A percentile compares a stretch with the other conserved stretches of the same genome.
Conservation (phyloP, 352 stramenopile species). For the Pythium scleroteichum region DNA sequence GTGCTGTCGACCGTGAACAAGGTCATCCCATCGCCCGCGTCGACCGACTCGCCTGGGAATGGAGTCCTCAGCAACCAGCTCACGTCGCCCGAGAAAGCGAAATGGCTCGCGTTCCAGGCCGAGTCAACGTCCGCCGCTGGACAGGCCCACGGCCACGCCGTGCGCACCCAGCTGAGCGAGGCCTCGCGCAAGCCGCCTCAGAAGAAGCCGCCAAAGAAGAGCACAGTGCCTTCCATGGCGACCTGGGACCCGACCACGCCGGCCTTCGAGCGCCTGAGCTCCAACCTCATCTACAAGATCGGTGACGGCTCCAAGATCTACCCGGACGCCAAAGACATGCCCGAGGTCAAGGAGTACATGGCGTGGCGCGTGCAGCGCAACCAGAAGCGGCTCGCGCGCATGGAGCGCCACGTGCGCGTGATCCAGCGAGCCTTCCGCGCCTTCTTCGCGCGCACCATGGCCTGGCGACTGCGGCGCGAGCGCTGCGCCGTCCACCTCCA, state of each 20-base stretch:
- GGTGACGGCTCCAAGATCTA: slow-evolving; percentile 88
- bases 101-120: slow-evolving; percentile 46
- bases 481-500: slow-evolving; percentile 87
- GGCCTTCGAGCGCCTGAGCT: slow-evolving; percentile 86
- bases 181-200: background rate
- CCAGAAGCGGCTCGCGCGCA: slow-evolving; percentile 88
- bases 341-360: slow-evolving; percentile 96
- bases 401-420: slow-evolving; percentile 77
- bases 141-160: background rate
- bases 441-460: slow-evolving; percentile 86
- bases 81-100: slow-evolving; percentile 32
- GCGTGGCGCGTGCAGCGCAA: slow-evolving; percentile 93
- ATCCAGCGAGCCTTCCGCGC: slow-evolving; percentile 92
- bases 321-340: slow-evolving; percentile 43
- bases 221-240: slow-evolving; percentile 22
- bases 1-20: slow-evolving; percentile 71
- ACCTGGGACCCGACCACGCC: slow-evolving; percentile 74
- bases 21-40: slow-evolving; percentile 23
- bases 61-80: slow-evolving; percentile 30
- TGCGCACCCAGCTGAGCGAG: background rate
- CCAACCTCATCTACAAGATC: slow-evolving; percentile 84
- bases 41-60: background rate
- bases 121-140: slow-evolving; percentile 24
- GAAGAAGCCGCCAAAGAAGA: background rate
- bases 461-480: slow-evolving; percentile 67